Evolutionary conservation across 2,329 filamentous ascomycete genomes (phyloP), one percentile per base, ranked within the genome.

Genomic region (Talaromyces islandicus): DNA sequence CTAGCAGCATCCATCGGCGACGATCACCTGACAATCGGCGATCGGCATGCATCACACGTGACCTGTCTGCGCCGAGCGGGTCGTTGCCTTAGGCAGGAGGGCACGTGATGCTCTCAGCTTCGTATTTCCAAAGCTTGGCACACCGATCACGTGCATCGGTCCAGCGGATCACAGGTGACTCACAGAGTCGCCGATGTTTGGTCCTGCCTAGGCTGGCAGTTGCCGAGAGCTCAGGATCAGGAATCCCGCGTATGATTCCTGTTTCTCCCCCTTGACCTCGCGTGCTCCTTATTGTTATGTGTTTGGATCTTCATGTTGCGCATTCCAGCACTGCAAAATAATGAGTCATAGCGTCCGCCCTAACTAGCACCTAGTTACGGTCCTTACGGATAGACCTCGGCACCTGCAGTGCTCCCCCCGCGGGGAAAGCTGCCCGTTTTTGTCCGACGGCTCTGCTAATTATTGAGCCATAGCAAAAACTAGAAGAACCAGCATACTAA

Each of bases 351-450:
- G 43, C 43, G 43, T 9, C 7, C 43, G 43, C n/a, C 43, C 35
- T 38, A 38, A 50, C 43, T 52, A 52, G 7, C 25, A 29, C 24
- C 27, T 17, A 52, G 24, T 52, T 19, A 46, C 43, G 43, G n/a
- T 17, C 29, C 12, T 52, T 19, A 46, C 43, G 43, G n/a, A 43
- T 54, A 53, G 51, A 63, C 63, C 63, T 64, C 63, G 63, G 63
- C 58, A 63, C 52, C 58, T 46, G 56, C 43, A 57, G 17, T 38
- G 53, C 50, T 48, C 38, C 38, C 32, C 50, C 25, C 35, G 56
- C 57, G 62, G 50, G 57, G 57, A 60, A 58, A 62, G 60, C 57
- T 55, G 41, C 54, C 63, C 63, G 63, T 64, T 62, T 62, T 62
- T 51, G 62, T 61, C 63, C 63, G 63, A 63, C 43, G 43, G 43